Evolutionary conservation across 2,329 filamentous ascomycete species (phyloP).

Genomic region (Coccinonectria pachysandricola): DNA sequence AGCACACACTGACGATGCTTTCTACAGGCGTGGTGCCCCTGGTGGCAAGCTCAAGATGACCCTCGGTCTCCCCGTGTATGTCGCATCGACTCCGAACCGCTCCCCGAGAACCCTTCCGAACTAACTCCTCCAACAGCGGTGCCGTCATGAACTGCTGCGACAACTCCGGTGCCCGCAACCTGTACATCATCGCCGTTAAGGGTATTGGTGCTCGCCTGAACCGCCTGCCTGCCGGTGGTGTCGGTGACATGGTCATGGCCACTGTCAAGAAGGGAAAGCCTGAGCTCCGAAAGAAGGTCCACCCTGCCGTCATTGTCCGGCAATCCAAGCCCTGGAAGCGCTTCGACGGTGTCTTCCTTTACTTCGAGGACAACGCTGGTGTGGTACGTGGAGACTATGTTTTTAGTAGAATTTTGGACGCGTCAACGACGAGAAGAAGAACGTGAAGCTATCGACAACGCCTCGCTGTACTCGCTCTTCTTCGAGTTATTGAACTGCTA

Average conservation of each 20-base stretch:
- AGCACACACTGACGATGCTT: conserved; percentile 23
- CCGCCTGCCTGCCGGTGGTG: conserved; percentile 92
- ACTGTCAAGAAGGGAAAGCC: conserved; percentile 99
- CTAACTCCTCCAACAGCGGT: conserved; percentile 50
- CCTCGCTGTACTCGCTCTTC: too few relatives aligned
- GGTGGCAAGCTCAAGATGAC: conserved; percentile 99
- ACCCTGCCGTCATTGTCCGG: conserved; percentile 97
- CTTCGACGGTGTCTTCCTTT: conserved; percentile 96
- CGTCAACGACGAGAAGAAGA: too few relatives aligned
- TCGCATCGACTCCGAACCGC: conserved; percentile 8
- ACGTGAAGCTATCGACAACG: too few relatives aligned
- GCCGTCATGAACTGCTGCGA: conserved; percentile 99
- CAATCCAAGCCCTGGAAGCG: conserved; percentile 99
- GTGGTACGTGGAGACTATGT: conserved; percentile 56
- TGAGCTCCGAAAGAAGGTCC: conserved; percentile 99
- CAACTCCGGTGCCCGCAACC: conserved; percentile 97
- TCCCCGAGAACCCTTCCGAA: conserved; percentile 5
- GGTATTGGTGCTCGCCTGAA: conserved; percentile 96
- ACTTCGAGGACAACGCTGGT: conserved; percentile 99
- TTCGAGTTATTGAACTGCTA: too few relatives aligned
- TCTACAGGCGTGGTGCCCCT: conserved; percentile 68
- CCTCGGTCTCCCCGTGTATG: conserved; percentile 99
- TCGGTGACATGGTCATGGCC: conserved; percentile 99
- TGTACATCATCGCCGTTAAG: conserved; percentile 99
- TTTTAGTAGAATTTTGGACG: not conserved